A percentile compares a stretch with the other conserved stretches of the same genome.
phyloP scores from a whole-genome alignment of 208 protist species.

The Phytomonas sp. region DNA sequence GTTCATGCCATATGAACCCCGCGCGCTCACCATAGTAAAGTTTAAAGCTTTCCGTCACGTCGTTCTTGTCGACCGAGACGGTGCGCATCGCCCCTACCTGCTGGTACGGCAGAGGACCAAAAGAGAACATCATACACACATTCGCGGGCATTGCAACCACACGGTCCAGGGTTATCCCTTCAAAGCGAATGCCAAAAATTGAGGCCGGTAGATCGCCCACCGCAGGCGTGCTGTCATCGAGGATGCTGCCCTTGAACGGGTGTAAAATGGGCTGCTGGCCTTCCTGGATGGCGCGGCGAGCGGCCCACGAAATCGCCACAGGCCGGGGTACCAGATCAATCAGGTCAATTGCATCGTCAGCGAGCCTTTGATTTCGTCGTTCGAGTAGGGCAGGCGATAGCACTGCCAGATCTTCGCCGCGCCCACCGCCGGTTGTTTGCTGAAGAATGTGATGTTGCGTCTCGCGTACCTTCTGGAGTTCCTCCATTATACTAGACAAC shows the following conservation, averaged over 20 bases:
- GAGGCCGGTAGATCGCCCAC: slow-evolving; percentile 29
- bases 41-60: slow-evolving; percentile 45
- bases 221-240: slow-evolving; percentile 42
- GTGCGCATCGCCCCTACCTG: slow-evolving; percentile 58
- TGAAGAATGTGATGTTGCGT: slow-evolving; percentile 52
- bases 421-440: slow-evolving; percentile 10
- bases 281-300: slow-evolving; percentile 46
- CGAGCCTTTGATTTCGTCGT: slow-evolving; percentile 33
- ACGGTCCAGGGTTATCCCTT: slow-evolving; percentile 74
- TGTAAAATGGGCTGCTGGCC: slow-evolving; percentile 69
- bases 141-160: slow-evolving; percentile 46
- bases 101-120: slow-evolving; percentile 72
- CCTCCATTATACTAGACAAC: slow-evolving; percentile 78
- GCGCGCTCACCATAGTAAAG: slow-evolving; percentile 36
- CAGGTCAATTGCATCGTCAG: slow-evolving; percentile 41
- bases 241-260: slow-evolving; percentile 39
- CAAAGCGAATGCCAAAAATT: slow-evolving; percentile 76
- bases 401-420: slow-evolving; percentile 9
- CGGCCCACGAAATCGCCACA: slow-evolving; percentile 62
- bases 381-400: slow-evolving; percentile 36
- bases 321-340: slow-evolving; percentile 63
- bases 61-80: slow-evolving; percentile 38
- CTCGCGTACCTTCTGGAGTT: slow-evolving; percentile 68
- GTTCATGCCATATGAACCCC: slow-evolving; percentile 82
- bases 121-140: slow-evolving; percentile 80